Evolutionary conservation across 768 basidiomycete species (phyloP), one percentile per base, ranked within the genome.

Genomic region (Crassisporium funariophilum): DNA sequence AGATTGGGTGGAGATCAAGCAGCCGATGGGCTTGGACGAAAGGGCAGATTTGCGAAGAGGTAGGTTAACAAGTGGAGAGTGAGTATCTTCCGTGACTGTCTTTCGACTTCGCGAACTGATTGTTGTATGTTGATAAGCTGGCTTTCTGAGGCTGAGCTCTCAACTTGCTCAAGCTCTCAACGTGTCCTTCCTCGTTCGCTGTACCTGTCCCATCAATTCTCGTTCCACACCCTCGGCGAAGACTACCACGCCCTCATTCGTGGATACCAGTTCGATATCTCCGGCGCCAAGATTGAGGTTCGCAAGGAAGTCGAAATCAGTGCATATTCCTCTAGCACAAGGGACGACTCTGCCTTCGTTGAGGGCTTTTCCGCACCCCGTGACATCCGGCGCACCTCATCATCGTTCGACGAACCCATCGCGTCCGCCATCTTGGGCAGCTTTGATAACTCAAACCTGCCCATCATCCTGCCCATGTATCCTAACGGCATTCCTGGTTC

Each of bases 161-260:
- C 87, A 39, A 91, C 90, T 0, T 81, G 65, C 59, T 82, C 86
- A 1, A 72, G 67, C 4, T 80, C 83, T 1, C 70, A 75, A 0
- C 71, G 65, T 2, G 71, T 90, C 25, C 75, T 89, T 0, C 88
- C 91, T 5, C 77, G 83, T 0, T 75, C 88, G 0, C 75, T 97
- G 22, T 95, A 95, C 64, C 82, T 91, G 13, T 81, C 84, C 0
- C 88, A 91, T 54, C 91, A 95, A 50, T 91, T 95, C 61, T 74
- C 83, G 9, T 95, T 95, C 72, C 77, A 81, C 55, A 76, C 82
- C 2, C 75, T 92, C 0, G 81, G 82, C 10, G 82, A 86, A 52
- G 84, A 92, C 55, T 90, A 91, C 59, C 84, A 91, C 46, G 85
- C 88, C 0, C 78, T 88, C n/a, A 78, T 86, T 27, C 81, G 82